Percentiles rank a stretch among this genome's conserved stretches.
phyloP scores from a whole-genome alignment of 2,329 filamentous ascomycete species.

The Rhinocladiella similis region DNA sequence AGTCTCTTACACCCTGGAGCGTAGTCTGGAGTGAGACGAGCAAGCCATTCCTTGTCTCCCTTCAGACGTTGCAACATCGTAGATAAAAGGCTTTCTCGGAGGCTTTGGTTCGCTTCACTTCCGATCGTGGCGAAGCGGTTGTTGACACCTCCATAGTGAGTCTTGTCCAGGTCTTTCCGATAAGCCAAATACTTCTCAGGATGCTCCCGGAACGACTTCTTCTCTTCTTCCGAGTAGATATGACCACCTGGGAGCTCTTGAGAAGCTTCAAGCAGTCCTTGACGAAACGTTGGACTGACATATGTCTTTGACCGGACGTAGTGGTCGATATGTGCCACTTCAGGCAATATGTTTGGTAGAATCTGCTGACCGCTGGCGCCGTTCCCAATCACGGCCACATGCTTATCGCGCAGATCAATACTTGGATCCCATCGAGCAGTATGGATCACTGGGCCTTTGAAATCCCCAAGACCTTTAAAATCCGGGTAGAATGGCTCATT shows the following conservation, averaged over 20 bases:
- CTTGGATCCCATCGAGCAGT: too few relatives aligned
- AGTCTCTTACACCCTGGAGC: conserved; percentile 18
- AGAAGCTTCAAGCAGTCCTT: too few relatives aligned
- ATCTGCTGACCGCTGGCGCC: conserved; percentile 41
- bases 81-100: background rate
- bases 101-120: background rate
- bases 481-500: too few relatives aligned
- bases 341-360: conserved; percentile 35
- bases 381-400: conserved; percentile 33
- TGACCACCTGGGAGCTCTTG: too few relatives aligned
- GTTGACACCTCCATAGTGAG: background rate
- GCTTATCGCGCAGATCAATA: conserved; percentile 23
- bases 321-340: conserved; percentile 27
- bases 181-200: too few relatives aligned
- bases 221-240: too few relatives aligned
- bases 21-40: conserved; percentile 16
- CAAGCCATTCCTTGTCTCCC: conserved; percentile 5
- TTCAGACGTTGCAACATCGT: background rate
- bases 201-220: too few relatives aligned
- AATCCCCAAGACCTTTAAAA: too few relatives aligned
- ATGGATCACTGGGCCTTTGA: too few relatives aligned
- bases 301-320: conserved; percentile 2
- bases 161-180: background rate
- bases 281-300: background rate
- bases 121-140: background rate